Base-by-base conservation (phyloP, 257 asterid species). In the Fraxinus excelsior region DNA sequence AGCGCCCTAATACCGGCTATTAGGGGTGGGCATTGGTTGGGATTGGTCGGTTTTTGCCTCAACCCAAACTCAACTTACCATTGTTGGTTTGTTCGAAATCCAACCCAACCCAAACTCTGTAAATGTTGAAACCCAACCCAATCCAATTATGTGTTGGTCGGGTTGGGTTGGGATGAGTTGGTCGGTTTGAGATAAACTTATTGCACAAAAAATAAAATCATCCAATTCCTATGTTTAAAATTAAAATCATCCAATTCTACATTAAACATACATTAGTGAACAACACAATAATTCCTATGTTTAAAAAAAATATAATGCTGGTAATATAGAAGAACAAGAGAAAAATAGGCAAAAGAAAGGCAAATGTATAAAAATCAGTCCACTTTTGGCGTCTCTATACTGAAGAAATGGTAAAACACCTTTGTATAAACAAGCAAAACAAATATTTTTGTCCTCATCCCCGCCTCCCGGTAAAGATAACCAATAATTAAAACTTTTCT, bases 231-330 rank as follows among this genome's bases (percentile, higher is more conserved):
- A 26, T 26, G n/a, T 1, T 26, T 26, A 26, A 26, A 26, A 0
- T 1, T 26, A 1, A 26, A 26, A 26, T 1, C 28, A 26, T 95
- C 94, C 90, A 84, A 21, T 90, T 97, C 99, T 94, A 80, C 88
- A 83, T 74, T 32, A 79, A 79, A 71, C 53, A 73, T 16, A 65
- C 10, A 60, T 5, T 32, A 65, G 84, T 80, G 44, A 72, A 73
- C 46, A 67, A 53, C 56, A 53, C 44, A 70, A 65, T 67, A 72
- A 82, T 71, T 67, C 69, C 49, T 35, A 42, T 53, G 68, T 62
- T 60, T 0, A 26, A 0, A 26, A 26, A 26, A 26, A 1, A 0
- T 26, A 26, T 62, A 26, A 25, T 26, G 18, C 26, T 23, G 8
- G 7, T 9, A 25, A 25, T 8, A 60, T 11, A 21, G 60, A 44